A percentile compares a stretch with the other conserved stretches of the same genome.
Evolutionary conservation across 345 rosid species (phyloP).

Genomic region (Firmiana major): DNA sequence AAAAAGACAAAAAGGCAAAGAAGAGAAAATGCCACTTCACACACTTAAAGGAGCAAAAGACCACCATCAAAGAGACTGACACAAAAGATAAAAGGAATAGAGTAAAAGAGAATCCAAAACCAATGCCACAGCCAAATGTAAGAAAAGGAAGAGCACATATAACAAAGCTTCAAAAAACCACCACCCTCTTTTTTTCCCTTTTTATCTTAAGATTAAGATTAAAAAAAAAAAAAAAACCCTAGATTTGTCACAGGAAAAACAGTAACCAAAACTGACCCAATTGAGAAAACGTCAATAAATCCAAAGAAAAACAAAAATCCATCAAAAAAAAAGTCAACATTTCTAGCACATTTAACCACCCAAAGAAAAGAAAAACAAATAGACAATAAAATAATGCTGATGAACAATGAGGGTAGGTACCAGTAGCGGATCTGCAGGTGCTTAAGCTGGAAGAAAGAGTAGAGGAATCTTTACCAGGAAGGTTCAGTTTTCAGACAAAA

Average conservation of each 20-base stretch:
- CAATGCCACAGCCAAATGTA: slow-evolving; percentile 22
- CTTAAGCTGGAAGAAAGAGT: slow-evolving; percentile 49
- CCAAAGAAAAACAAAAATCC: slow-evolving; percentile 6
- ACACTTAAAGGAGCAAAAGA: slow-evolving; percentile 20
- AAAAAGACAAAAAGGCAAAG: slow-evolving; percentile 20
- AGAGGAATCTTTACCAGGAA: slow-evolving; percentile 38
- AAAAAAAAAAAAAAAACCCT: slow-evolving; percentile 11
- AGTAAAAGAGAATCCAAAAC: slow-evolving; percentile 29
- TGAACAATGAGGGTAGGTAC: slow-evolving; percentile 16
- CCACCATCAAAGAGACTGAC: slow-evolving; percentile 16
- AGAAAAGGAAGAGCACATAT: slow-evolving; percentile 10
- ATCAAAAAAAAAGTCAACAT: not conserved
- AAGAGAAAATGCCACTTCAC: slow-evolving; percentile 18
- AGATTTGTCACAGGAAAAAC: slow-evolving; percentile 19
- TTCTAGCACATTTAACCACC: not conserved
- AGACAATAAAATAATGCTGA: slow-evolving; percentile 11
- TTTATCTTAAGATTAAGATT: slow-evolving; percentile 13
- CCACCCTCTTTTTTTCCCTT: not conserved
- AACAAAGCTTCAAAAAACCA: not conserved
- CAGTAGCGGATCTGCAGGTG: slow-evolving; percentile 48
- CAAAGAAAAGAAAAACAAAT: not conserved
- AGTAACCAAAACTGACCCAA: not conserved
- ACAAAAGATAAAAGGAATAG: slow-evolving; percentile 14
- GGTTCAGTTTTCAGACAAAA: slow-evolving; percentile 25
- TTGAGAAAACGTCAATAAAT: not conserved